Percentiles rank a stretch among this genome's conserved stretches.
These are phyloP conservation scores for Clitocybe nebularis DNA, from an alignment of 1,284 basidiomycete species.

Conservation along the genomic window DNA sequence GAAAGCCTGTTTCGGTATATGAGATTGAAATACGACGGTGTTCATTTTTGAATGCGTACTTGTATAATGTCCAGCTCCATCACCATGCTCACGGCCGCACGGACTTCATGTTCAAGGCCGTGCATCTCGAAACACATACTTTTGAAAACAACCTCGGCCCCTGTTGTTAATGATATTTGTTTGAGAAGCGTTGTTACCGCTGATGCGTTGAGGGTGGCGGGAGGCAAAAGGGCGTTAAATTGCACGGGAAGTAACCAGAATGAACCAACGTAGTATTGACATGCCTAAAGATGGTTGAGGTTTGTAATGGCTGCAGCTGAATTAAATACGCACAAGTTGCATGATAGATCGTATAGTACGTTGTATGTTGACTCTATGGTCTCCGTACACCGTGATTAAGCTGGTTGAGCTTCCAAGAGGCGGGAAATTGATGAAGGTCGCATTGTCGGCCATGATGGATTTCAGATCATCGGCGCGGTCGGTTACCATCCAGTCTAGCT, in stretches of 20 bases:
- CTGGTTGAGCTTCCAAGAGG: slow-evolving; percentile 88
- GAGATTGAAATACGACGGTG: slow-evolving; percentile 2
- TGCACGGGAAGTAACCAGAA: slow-evolving; percentile 94
- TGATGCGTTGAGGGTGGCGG: slow-evolving; percentile 76
- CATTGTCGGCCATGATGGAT: slow-evolving; percentile 93
- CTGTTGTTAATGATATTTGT: slow-evolving; percentile 82
- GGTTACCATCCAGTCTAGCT: slow-evolving; percentile 96
- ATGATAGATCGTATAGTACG: slow-evolving; percentile 94
- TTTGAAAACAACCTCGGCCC: slow-evolving; percentile 96
- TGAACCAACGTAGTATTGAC: slow-evolving; percentile 93
- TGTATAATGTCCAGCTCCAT: slow-evolving; percentile 91
- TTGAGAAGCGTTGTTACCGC: slow-evolving; percentile 86
- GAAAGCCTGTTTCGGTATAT: slow-evolving; percentile 56
- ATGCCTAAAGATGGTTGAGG: slow-evolving; percentile 53
- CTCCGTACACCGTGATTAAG: slow-evolving; percentile 91
- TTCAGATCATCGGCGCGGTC: slow-evolving; percentile 90
- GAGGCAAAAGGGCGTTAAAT: slow-evolving; percentile 88
- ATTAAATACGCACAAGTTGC: slow-evolving; percentile 72
- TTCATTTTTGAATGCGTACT: slow-evolving; percentile 35
- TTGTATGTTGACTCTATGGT: slow-evolving; percentile 93
- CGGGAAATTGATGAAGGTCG: slow-evolving; percentile 93
- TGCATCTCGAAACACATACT: slow-evolving; percentile 97
- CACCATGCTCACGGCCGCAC: slow-evolving; percentile 81
- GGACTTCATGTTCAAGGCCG: slow-evolving; percentile 92
- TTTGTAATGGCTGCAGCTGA: slow-evolving; percentile 9